These are phyloP conservation scores for Rhizopogon salebrosus DNA, from an alignment of 768 basidiomycete genomes.

Conservation along the genomic window DNA sequence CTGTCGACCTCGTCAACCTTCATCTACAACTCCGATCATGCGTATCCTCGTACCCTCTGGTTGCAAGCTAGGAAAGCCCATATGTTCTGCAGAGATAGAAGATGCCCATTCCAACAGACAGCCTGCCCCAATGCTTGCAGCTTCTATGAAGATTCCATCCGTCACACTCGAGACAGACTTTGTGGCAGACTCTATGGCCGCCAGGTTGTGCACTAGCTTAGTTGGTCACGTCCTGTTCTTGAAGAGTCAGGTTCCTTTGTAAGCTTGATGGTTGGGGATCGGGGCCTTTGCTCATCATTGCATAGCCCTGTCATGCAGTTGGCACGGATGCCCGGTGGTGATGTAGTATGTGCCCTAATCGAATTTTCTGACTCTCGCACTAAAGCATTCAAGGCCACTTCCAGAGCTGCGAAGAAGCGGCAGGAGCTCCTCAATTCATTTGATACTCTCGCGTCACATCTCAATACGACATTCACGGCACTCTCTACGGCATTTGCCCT, in stretches of 20 bases:
- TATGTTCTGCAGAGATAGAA: too few relatives aligned
- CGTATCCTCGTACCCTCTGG: not conserved
- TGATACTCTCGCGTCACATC: constrained; percentile 69
- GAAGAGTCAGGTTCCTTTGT: constrained; percentile 80
- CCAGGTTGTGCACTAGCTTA: constrained; percentile 55
- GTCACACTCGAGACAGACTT: constrained; percentile 44
- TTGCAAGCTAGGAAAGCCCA: not conserved
- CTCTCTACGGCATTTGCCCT: constrained; percentile 62
- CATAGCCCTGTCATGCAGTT: constrained; percentile 64
- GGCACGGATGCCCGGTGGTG: constrained; percentile 43
- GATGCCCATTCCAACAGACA: not conserved
- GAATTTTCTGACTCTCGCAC: not conserved
- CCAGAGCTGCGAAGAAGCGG: constrained; percentile 53
- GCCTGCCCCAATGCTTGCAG: not conserved
- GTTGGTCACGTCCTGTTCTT: constrained; percentile 71
- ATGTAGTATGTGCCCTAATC: constrained; percentile 30
- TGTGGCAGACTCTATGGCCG: constrained; percentile 57
- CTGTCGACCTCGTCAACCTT: not conserved
- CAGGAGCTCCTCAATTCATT: constrained; percentile 59
- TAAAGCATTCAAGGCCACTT: constrained; percentile 29
- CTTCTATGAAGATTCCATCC: constrained; percentile 27
- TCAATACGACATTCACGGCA: constrained; percentile 68
- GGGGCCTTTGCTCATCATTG: not conserved
- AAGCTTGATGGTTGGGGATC: constrained; percentile 24
- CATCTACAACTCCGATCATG: not conserved